phyloP scores from a whole-genome alignment of 805 yeast species.

The Pichia pseudocactophila region DNA sequence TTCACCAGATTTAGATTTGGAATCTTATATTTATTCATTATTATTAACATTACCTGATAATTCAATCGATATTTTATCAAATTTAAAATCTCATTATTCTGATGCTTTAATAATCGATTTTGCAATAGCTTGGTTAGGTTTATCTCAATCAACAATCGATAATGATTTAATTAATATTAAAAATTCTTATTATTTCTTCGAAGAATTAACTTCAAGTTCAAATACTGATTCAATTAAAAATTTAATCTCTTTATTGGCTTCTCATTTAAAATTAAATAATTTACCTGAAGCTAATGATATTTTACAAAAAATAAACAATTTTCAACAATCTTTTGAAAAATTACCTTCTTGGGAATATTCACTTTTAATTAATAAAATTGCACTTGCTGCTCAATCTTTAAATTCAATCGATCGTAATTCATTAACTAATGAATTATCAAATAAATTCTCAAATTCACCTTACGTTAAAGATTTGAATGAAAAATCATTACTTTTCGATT shows the following conservation, averaged over 20 bases:
- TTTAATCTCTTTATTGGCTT: constrained; percentile 56
- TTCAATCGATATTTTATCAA: constrained; percentile 12
- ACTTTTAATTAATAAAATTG: constrained; percentile 55
- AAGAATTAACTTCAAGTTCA: constrained; percentile 64
- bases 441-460: constrained; percentile 39
- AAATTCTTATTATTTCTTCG: constrained; percentile 56
- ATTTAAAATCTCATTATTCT: constrained; percentile 41
- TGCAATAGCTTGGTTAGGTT: constrained; percentile 58
- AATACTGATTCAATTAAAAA: constrained; percentile 35
- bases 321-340: too few species aligned
- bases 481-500: constrained; percentile 58
- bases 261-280: constrained; percentile 72
- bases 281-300: constrained; percentile 75
- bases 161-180: constrained; percentile 28
- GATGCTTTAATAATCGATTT: constrained; percentile 74
- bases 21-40: constrained; percentile 32
- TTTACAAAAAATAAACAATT: constrained; percentile 31
- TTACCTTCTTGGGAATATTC: constrained; percentile 29
- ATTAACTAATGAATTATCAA: constrained; percentile 32
- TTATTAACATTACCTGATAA: constrained; percentile 31
- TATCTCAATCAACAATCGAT: constrained; percentile 29
- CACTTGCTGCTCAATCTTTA: constrained; percentile 51
- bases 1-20: constrained; percentile 14
- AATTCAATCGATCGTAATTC: constrained; percentile 13
- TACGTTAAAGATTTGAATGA: constrained; percentile 49